phyloP scores from a whole-genome alignment of 805 yeast genomes.

The Ogataea nonfermentans region DNA sequence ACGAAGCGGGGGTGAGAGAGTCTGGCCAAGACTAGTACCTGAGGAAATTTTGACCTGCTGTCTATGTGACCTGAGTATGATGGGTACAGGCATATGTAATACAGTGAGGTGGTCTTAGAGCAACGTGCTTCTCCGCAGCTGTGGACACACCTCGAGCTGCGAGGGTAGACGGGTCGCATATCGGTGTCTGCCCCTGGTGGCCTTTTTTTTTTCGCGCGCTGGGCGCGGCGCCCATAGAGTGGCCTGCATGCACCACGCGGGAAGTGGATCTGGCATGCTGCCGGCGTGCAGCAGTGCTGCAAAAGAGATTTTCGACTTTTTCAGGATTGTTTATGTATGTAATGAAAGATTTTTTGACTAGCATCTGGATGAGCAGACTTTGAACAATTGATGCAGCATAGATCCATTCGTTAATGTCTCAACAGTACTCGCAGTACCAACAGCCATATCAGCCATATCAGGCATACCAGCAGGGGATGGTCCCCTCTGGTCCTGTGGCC shows the following conservation, averaged over 20 bases:
- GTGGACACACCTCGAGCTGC: background rate
- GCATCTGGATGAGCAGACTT: constrained; percentile 4
- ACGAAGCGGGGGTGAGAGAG: too few species aligned
- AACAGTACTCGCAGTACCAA: constrained; percentile 16
- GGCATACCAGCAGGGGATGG: constrained; percentile 10
- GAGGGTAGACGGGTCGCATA: background rate
- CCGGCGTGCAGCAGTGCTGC: constrained; percentile 14
- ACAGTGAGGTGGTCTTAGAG: too few species aligned
- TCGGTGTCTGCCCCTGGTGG: background rate
- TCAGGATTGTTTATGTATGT: constrained; percentile 7
- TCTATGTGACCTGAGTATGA: too few species aligned
- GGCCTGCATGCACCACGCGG: constrained; percentile 14
- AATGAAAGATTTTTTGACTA: constrained; percentile 9
- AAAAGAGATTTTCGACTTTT: constrained; percentile 8
- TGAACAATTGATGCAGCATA: constrained; percentile 6
- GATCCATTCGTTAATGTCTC: constrained; percentile 11
- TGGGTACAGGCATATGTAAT: too few species aligned
- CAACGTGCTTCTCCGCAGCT: background rate
- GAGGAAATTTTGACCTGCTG: too few species aligned
- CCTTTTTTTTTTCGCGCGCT: constrained; percentile 6
- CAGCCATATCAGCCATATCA: constrained; percentile 14
- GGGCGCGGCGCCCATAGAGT: background rate
- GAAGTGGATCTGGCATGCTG: constrained; percentile 11
- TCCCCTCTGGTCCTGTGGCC: constrained; percentile 6
- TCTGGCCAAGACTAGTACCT: too few species aligned